phyloP scores from a whole-genome alignment of 768 basidiomycete genomes.

The Mycena pura region DNA sequence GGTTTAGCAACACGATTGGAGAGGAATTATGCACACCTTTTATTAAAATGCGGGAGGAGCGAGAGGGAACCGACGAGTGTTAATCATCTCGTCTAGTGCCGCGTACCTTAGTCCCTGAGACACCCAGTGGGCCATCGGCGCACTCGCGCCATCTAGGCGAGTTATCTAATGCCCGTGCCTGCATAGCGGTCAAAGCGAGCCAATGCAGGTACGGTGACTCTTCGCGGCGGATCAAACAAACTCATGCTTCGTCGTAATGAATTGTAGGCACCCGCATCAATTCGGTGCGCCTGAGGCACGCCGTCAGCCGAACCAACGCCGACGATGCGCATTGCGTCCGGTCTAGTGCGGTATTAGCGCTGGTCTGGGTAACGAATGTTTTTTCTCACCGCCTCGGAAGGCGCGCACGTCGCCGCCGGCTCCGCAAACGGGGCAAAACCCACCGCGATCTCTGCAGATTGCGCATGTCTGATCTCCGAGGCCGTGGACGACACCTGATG shows the following conservation, averaged over 20 bases:
- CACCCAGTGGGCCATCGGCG: background rate
- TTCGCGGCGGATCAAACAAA: constrained; percentile 16
- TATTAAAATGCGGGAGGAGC: background rate
- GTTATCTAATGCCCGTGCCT: constrained; percentile 3
- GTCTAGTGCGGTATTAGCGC: no score
- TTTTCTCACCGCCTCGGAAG: constrained; percentile 15
- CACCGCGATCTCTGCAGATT: background rate
- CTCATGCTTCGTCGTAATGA: constrained; percentile 19
- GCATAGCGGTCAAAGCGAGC: constrained; percentile 6
- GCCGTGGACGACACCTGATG: background rate
- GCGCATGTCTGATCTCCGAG: constrained; percentile 9
- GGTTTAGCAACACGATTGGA: no score
- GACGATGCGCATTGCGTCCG: no score
- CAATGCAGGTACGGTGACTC: background rate
- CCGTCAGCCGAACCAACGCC: constrained; percentile 1
- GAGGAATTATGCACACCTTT: no score
- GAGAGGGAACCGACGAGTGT: background rate
- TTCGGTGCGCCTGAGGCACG: no score
- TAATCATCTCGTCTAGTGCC: constrained; percentile 19
- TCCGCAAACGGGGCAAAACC: background rate
- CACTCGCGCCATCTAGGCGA: constrained; percentile 5
- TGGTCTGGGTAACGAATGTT: background rate
- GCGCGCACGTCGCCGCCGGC: background rate
- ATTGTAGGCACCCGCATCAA: constrained; percentile 10
- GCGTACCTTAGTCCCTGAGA: constrained; percentile 1